Conservation (phyloP, 371 early-diverging fungal species). For the Blastocladiella emersonii region DNA sequence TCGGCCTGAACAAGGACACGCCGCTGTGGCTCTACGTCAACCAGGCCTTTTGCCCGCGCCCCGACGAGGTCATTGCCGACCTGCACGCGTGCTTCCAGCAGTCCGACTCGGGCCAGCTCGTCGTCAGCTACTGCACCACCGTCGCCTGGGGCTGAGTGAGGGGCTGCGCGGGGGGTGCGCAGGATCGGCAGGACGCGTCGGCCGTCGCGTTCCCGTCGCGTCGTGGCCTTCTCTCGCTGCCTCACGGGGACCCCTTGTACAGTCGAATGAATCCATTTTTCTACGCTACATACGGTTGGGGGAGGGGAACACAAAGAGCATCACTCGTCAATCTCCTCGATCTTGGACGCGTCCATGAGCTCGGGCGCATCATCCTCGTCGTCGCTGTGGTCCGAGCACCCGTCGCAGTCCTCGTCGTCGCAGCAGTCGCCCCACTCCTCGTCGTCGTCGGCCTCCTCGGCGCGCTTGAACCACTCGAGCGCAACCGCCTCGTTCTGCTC, state of each 20-base stretch:
- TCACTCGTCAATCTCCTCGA: neutral
- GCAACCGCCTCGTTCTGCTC: neutral
- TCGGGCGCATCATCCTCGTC: neutral
- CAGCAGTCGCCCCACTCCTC: neutral
- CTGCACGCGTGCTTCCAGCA: constrained; percentile 41
- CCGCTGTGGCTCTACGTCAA: constrained; percentile 83
- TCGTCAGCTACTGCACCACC: constrained; percentile 75
- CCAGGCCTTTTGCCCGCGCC: constrained; percentile 84
- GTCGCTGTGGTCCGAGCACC: neutral
- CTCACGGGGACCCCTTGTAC: too few relatives aligned
- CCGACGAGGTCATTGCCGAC: constrained; percentile 74
- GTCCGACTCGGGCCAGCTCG: constrained; percentile 67
- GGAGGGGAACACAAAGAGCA: neutral
- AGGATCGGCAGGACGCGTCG: too few relatives aligned
- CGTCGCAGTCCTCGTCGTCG: neutral
- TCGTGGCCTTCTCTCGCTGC: too few relatives aligned
- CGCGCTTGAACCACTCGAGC: neutral
- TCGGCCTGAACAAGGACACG: constrained; percentile 41
- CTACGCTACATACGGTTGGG: too few relatives aligned
- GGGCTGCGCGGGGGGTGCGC: neutral
- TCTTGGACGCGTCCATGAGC: too few relatives aligned
- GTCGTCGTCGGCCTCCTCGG: neutral
- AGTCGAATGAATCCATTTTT: too few relatives aligned
- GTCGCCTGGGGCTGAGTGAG: constrained; percentile 70
- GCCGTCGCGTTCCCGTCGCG: too few relatives aligned